Evolutionary conservation across 2,329 filamentous ascomycete genomes (phyloP).

Genomic region (Fusarium sp.): DNA sequence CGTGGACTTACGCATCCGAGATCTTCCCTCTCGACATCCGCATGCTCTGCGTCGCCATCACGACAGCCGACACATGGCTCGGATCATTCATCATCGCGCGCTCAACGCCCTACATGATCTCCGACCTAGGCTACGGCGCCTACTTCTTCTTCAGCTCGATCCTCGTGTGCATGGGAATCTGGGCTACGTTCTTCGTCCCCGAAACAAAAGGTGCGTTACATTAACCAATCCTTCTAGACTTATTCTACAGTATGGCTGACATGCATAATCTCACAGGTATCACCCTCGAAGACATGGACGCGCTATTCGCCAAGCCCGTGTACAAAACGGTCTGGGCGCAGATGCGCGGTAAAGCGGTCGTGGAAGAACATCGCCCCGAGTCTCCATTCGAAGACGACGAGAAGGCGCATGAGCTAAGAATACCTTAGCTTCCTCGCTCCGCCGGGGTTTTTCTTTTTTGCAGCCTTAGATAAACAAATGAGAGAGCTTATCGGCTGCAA

Average conservation of each 20-base stretch:
- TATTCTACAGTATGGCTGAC: slow-evolving; percentile 5
- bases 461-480: slow-evolving; percentile 16
- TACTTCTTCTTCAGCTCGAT: slow-evolving; percentile 63
- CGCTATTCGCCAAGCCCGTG: slow-evolving; percentile 43
- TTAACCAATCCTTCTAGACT: background rate
- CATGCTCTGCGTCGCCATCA: slow-evolving; percentile 48
- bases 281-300: slow-evolving; percentile 59
- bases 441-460: slow-evolving; percentile 1
- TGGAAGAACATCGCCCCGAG: slow-evolving; percentile 31
- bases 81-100: slow-evolving; percentile 53
- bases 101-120: slow-evolving; percentile 54
- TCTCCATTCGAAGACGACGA: slow-evolving; percentile 35
- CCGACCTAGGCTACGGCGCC: slow-evolving; percentile 56
- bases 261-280: slow-evolving; percentile 40
- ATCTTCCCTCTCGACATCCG: slow-evolving; percentile 55
- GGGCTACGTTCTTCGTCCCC: slow-evolving; percentile 60
- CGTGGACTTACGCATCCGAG: slow-evolving; percentile 57
- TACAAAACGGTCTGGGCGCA: slow-evolving; percentile 47
- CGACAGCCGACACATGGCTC: slow-evolving; percentile 50
- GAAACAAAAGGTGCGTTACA: slow-evolving; percentile 57
- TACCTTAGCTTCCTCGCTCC: slow-evolving; percentile 17
- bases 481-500: slow-evolving; percentile 23
- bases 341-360: slow-evolving; percentile 29
- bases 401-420: slow-evolving; percentile 34
- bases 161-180: slow-evolving; percentile 55